Evolutionary conservation across 1,139 yeast species (phyloP).

Genomic region (Geotrichum phurueaensis): DNA sequence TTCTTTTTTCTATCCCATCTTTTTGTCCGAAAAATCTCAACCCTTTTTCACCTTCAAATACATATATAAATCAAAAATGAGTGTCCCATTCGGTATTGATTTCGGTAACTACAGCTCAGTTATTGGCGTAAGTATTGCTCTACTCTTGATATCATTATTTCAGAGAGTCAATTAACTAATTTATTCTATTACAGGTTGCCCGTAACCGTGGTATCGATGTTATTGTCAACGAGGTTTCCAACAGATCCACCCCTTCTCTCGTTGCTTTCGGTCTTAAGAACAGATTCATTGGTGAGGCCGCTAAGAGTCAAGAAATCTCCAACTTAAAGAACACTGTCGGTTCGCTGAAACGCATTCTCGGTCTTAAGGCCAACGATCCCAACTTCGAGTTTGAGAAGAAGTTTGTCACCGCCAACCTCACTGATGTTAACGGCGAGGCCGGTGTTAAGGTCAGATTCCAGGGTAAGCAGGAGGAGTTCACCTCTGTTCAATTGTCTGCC

Average conservation of each 20-base stretch:
- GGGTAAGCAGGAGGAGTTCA: conserved; percentile 73
- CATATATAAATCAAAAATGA: conserved; percentile 42
- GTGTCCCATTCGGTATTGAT: conserved; percentile 96
- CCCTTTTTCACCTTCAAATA: background rate
- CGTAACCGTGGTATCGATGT: conserved; percentile 98
- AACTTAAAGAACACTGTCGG: conserved; percentile 95
- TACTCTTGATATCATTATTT: conserved; percentile 4
- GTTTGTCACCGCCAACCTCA: conserved; percentile 62
- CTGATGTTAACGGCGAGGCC: conserved; percentile 64
- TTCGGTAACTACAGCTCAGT: conserved; percentile 86
- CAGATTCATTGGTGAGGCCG: conserved; percentile 92
- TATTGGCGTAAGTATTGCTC: conserved; percentile 50
- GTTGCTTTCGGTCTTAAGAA: conserved; percentile 88
- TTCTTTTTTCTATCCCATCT: background rate
- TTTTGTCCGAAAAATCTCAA: background rate
- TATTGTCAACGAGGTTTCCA: conserved; percentile 96
- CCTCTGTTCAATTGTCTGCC: conserved; percentile 86
- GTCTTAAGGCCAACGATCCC: conserved; percentile 69
- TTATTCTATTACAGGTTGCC: conserved; percentile 47
- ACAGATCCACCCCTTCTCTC: conserved; percentile 91
- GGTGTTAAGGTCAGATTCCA: conserved; percentile 81
- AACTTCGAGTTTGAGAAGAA: conserved; percentile 70
- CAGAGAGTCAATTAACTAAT: conserved; percentile 4
- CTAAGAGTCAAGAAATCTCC: conserved; percentile 92
- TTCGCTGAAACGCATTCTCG: conserved; percentile 85